Evolutionary conservation across 2,329 filamentous ascomycete genomes (phyloP).

Genomic region (Verticillium zaregamsianum): DNA sequence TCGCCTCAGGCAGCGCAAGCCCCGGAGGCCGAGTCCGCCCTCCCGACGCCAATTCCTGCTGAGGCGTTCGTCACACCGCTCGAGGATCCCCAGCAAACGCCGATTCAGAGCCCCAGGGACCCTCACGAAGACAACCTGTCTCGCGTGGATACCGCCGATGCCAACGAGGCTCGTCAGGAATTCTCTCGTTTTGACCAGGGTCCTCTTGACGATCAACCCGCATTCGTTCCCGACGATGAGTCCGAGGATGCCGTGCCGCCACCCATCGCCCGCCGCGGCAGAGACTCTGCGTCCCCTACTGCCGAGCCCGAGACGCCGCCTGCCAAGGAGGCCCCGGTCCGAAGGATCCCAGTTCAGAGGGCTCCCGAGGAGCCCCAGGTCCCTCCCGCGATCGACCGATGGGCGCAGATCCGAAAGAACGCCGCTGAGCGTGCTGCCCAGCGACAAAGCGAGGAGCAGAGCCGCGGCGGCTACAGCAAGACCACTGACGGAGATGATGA

Average conservation of each 20-base stretch:
- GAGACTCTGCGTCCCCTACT: slow-evolving; percentile 19
- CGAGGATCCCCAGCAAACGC: slow-evolving; percentile 10
- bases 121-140: slow-evolving; percentile 49
- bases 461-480: slow-evolving; percentile 51
- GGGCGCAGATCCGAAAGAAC: slow-evolving; percentile 95
- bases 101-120: slow-evolving; percentile 21
- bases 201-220: slow-evolving; percentile 79
- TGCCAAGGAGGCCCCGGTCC: slow-evolving; percentile 26
- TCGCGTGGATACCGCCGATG: slow-evolving; percentile 56
- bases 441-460: slow-evolving; percentile 62
- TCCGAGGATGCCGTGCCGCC: slow-evolving; percentile 46
- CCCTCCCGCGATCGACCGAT: slow-evolving; percentile 64
- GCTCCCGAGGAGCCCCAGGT: slow-evolving; percentile 19
- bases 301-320: slow-evolving; percentile 20
- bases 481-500: slow-evolving; percentile 70
- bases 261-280: slow-evolving; percentile 42
- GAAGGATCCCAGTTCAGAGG: slow-evolving; percentile 12
- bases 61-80: slow-evolving; percentile 11
- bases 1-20: slow-evolving; percentile 5
- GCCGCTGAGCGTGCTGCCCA: slow-evolving; percentile 74
- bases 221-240: slow-evolving; percentile 63
- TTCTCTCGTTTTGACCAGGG: slow-evolving; percentile 79
- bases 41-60: slow-evolving; percentile 11
- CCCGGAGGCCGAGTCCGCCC: slow-evolving; percentile 9
- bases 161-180: slow-evolving; percentile 54